These are phyloP conservation scores for Dactylonectria estremocensis DNA, from an alignment of 2,329 filamentous ascomycete species.

Conservation along the genomic window DNA sequence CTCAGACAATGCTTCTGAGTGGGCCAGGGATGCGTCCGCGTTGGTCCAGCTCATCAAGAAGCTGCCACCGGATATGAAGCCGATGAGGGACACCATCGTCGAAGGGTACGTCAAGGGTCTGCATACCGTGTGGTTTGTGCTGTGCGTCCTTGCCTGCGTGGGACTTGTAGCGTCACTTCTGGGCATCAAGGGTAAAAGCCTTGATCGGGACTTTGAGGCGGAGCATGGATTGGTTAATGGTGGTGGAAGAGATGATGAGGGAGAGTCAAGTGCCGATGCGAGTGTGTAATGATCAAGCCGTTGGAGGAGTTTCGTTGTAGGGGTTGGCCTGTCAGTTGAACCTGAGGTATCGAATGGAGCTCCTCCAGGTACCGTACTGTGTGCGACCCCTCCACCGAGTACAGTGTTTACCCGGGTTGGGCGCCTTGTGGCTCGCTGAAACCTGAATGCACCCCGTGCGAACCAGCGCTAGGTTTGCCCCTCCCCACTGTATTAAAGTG, in stretches of 20 bases:
- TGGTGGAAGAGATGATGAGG: conserved; percentile 19
- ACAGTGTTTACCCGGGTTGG: conserved; percentile 14
- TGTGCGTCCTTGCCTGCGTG: conserved; percentile 50
- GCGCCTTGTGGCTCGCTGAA: conserved; percentile 12
- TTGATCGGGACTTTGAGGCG: conserved; percentile 44
- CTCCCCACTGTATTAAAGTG: conserved; percentile 9
- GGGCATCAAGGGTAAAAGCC: conserved; percentile 38
- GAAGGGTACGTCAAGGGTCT: conserved; percentile 53
- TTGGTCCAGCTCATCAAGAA: conserved; percentile 63
- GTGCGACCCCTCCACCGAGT: background rate
- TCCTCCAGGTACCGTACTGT: conserved; percentile 1
- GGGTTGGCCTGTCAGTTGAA: too few relatives aligned
- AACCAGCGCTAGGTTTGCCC: background rate
- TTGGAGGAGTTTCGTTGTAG: background rate
- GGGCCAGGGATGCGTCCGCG: conserved; percentile 71
- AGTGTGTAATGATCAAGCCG: conserved; percentile 28
- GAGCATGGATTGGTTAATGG: conserved; percentile 34
- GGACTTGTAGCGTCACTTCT: conserved; percentile 37
- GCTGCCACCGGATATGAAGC: conserved; percentile 57
- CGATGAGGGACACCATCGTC: conserved; percentile 47
- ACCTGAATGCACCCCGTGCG: background rate
- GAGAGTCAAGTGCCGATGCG: conserved; percentile 11
- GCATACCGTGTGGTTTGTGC: conserved; percentile 51
- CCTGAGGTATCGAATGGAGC: background rate
- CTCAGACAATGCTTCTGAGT: conserved; percentile 58